phyloP scores from a whole-genome alignment of 192 early-diverging fungal genomes.

The Mortierella claussenii region DNA sequence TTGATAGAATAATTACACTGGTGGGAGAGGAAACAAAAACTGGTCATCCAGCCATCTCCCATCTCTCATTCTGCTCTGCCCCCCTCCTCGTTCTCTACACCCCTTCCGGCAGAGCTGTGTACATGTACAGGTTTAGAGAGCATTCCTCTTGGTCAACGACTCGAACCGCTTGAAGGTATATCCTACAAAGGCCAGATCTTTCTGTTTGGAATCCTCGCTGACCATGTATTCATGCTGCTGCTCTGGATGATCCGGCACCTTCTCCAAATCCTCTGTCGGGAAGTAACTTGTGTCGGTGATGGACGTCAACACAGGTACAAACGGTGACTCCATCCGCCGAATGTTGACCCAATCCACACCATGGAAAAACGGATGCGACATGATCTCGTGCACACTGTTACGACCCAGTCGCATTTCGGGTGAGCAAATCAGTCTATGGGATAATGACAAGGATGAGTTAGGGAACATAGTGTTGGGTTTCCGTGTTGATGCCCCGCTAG shows the following conservation, averaged over 20 bases:
- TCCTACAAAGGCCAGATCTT: constrained; percentile 97
- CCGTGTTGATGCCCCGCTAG: too few relatives aligned
- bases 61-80: too few relatives aligned
- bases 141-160: constrained; percentile 77
- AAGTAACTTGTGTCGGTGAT: constrained; percentile 99
- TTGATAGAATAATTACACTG: too few relatives aligned
- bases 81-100: too few relatives aligned
- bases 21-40: too few relatives aligned
- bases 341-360: constrained; percentile 93
- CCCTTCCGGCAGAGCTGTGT: too few relatives aligned
- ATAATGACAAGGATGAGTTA: background rate
- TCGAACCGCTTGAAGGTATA: constrained; percentile 98
- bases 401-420: constrained; percentile 82
- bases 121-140: too few relatives aligned
- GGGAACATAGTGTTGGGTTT: too few relatives aligned
- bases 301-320: constrained; percentile 88
- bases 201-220: constrained; percentile 63
- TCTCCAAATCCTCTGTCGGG: constrained; percentile 91
- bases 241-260: constrained; percentile 66
- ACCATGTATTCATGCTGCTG: constrained; percentile 8
- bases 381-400: constrained; percentile 85
- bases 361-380: constrained; percentile 94
- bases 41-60: too few relatives aligned
- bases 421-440: constrained; percentile 83
- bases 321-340: constrained; percentile 85